A percentile compares a stretch with the other conserved stretches of the same genome.
These are phyloP conservation scores for Mortierella sp. DNA, from an alignment of 371 early-diverging fungal species.

Conservation along the genomic window DNA sequence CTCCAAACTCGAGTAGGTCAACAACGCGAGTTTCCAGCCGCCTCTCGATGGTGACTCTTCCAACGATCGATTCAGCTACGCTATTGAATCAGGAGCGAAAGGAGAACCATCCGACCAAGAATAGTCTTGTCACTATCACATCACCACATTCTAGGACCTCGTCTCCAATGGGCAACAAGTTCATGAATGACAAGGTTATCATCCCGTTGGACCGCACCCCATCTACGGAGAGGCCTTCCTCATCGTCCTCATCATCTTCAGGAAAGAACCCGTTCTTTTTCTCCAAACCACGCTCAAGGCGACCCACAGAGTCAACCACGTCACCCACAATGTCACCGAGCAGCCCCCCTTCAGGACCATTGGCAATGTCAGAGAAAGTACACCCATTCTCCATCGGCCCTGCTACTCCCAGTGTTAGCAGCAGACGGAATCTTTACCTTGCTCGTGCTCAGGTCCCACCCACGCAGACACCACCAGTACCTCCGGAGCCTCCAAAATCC, in stretches of 20 bases:
- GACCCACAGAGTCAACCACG: conserved; percentile 31
- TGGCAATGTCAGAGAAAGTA: conserved; percentile 1
- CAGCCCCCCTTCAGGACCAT: not conserved
- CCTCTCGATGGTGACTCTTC: conserved; percentile 42
- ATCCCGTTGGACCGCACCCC: conserved; percentile 48
- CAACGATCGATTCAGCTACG: conserved; percentile 35
- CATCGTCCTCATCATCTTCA: conserved; percentile 30
- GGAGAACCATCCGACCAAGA: conserved; percentile 14
- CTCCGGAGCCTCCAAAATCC: conserved; percentile 8
- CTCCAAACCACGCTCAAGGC: conserved; percentile 32
- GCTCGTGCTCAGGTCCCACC: conserved; percentile 40
- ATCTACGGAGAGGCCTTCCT: conserved; percentile 26
- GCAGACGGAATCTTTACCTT: conserved; percentile 33
- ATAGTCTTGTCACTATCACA: not conserved
- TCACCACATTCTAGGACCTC: conserved; percentile 12
- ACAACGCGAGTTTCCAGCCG: conserved; percentile 43
- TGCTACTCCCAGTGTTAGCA: conserved; percentile 30
- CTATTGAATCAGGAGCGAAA: conserved; percentile 33
- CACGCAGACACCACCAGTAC: not conserved
- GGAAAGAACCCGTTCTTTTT: conserved; percentile 51
- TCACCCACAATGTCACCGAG: not conserved
- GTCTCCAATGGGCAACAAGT: conserved; percentile 9
- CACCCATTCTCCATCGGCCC: conserved; percentile 7
- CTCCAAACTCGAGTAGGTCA: conserved; percentile 21
- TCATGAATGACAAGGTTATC: conserved; percentile 18